Conservation (phyloP, 2,329 filamentous ascomycete species). For the Macrophomina pseudophaseolina region DNA sequence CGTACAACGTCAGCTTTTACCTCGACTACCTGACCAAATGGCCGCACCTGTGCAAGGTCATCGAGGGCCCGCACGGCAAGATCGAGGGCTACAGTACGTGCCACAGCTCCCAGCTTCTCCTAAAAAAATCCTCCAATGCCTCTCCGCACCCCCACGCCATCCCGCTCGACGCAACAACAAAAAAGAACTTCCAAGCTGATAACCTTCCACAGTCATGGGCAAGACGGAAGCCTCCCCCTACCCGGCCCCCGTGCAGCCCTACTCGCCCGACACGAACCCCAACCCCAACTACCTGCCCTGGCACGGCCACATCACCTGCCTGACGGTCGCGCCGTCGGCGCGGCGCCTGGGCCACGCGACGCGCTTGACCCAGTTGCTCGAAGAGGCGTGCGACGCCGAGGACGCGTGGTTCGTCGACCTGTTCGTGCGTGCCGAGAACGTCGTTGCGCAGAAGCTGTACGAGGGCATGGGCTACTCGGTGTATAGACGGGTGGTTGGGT, state of each 20-base stretch:
- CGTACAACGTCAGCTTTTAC: constrained; percentile 95
- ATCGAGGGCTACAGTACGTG: constrained; percentile 90
- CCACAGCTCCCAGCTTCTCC: neutral
- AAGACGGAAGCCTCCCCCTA: constrained; percentile 86
- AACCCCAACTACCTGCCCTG: constrained; percentile 86
- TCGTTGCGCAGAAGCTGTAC: constrained; percentile 86
- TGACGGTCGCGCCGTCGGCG: constrained; percentile 87
- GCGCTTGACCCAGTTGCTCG: constrained; percentile 79
- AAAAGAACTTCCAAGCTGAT: no score
- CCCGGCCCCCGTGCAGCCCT: constrained; percentile 73
- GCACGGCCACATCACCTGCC: constrained; percentile 96
- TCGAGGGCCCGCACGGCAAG: constrained; percentile 82
- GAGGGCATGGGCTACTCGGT: constrained; percentile 88
- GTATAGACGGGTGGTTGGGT: constrained; percentile 85
- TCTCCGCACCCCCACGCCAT: neutral
- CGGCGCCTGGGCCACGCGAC: constrained; percentile 87
- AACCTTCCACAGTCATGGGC: constrained; percentile 75
- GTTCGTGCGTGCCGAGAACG: constrained; percentile 88
- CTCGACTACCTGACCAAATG: constrained; percentile 94
- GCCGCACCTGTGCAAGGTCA: constrained; percentile 92
- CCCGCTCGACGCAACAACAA: neutral
- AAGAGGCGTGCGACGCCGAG: constrained; percentile 79
- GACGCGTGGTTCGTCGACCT: constrained; percentile 95
- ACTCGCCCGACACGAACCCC: constrained; percentile 60
- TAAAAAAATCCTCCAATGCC: no score